Conservation (phyloP, 2,329 filamentous ascomycete genomes). For the Magnaporthiopsis poae region DNA sequence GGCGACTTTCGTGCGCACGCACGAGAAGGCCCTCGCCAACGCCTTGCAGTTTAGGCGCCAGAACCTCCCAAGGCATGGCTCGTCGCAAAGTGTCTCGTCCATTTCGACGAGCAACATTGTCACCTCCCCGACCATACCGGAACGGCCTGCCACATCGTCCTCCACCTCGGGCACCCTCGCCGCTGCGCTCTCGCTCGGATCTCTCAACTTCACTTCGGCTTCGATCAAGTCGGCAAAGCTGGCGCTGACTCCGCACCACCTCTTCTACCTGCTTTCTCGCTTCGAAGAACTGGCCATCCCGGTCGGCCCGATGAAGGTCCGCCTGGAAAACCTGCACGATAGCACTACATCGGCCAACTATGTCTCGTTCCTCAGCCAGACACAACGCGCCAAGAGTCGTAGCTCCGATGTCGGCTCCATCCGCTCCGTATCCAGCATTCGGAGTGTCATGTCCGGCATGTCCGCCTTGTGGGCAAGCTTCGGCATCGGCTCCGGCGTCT, state of each 20-base stretch:
- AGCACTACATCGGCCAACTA: slow-evolving; percentile 81
- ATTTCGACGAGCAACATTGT: slow-evolving; percentile 35
- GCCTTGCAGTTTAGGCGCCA: slow-evolving; percentile 78
- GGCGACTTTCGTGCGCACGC: slow-evolving; percentile 87
- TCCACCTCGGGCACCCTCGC: slow-evolving; percentile 68
- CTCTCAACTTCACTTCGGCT: slow-evolving; percentile 74
- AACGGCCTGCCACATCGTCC: slow-evolving; percentile 54
- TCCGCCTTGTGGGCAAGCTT: slow-evolving; percentile 85
- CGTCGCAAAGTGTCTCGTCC: slow-evolving; percentile 55
- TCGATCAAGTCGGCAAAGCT: slow-evolving; percentile 82
- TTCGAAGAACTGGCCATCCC: slow-evolving; percentile 87
- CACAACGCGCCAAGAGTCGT: slow-evolving; percentile 68
- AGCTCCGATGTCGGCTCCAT: slow-evolving; percentile 81
- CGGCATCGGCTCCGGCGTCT: slow-evolving; percentile 69
- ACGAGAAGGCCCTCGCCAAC: slow-evolving; percentile 95
- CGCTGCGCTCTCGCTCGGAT: slow-evolving; percentile 75
- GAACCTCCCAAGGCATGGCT: slow-evolving; percentile 56
- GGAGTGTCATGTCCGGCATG: slow-evolving; percentile 96
- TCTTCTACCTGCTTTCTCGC: slow-evolving; percentile 89
- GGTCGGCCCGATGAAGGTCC: slow-evolving; percentile 91
- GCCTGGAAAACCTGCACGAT: slow-evolving; percentile 86
- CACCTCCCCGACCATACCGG: slow-evolving; percentile 47
- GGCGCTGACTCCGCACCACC: slow-evolving; percentile 85
- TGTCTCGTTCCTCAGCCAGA: slow-evolving; percentile 84
- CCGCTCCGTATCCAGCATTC: slow-evolving; percentile 89